Evolutionary conservation across 108 stramenopile genomes (phyloP).

Genomic region (Nannochloropsis gaditana): DNA sequence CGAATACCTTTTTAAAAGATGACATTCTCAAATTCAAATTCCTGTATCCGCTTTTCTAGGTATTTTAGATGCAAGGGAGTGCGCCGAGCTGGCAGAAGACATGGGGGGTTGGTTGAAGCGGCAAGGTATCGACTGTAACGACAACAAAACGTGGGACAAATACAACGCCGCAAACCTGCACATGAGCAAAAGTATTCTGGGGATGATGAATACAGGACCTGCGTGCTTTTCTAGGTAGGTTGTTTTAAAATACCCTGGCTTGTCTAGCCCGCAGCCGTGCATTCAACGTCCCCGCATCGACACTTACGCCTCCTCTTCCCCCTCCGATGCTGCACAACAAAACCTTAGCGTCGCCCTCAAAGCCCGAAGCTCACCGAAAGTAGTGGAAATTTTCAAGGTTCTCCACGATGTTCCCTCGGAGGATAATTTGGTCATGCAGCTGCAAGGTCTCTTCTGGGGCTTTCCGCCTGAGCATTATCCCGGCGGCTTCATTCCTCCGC

Average conservation of each 20-base stretch:
- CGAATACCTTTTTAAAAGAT: too few species aligned
- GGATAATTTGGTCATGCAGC: constrained; percentile 1
- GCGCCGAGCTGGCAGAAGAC: constrained; percentile 10
- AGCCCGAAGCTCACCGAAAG: not conserved
- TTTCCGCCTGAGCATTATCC: constrained; percentile 17
- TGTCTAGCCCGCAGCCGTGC: not conserved
- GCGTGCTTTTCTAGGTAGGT: not conserved
- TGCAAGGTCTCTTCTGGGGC: constrained; percentile 6
- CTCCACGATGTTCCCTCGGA: not conserved
- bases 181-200: constrained; percentile 18
- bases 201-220: not conserved
- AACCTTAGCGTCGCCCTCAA: constrained; percentile 2
- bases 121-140: constrained; percentile 17
- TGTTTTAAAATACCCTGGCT: not conserved
- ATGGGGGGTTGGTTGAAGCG: constrained; percentile 17
- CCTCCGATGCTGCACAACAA: not conserved
- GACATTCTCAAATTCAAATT: too few species aligned
- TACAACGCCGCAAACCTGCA: constrained; percentile 6
- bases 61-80: constrained; percentile 5
- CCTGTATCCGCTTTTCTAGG: not conserved
- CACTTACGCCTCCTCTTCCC: not conserved
- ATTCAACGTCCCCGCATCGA: not conserved
- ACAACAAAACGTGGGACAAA: constrained; percentile 8
- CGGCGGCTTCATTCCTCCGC: constrained; percentile 2
- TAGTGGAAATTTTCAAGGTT: constrained; percentile 17